These are phyloP conservation scores for Copromyces sp. DNA, from an alignment of 495 filamentous ascomycete species.

Conservation along the genomic window DNA sequence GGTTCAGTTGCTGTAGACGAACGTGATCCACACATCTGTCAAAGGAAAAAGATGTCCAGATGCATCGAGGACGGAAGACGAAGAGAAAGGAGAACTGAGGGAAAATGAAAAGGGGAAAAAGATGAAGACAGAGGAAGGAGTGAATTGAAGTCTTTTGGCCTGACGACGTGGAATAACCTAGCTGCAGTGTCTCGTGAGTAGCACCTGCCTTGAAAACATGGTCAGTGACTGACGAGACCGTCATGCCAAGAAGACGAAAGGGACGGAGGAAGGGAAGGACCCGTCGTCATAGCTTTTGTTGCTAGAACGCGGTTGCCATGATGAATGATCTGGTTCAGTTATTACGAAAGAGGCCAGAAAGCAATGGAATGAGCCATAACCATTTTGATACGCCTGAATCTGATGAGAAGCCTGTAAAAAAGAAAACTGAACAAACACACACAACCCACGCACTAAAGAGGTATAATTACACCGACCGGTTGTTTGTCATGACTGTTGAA, in stretches of 20 bases:
- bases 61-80: too few relatives aligned
- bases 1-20: too few relatives aligned
- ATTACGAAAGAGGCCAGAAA: background rate
- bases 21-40: too few relatives aligned
- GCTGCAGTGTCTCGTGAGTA: background rate
- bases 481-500: background rate
- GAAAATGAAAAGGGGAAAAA: too few relatives aligned
- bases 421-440: background rate
- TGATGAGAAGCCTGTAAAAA: background rate
- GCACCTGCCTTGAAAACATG: background rate
- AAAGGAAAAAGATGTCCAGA: too few relatives aligned
- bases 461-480: background rate
- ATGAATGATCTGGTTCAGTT: background rate
- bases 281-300: background rate
- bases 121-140: background rate
- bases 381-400: background rate
- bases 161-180: background rate
- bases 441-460: background rate
- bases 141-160: background rate
- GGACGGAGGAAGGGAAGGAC: background rate
- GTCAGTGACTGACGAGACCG: background rate
- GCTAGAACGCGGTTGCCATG: background rate
- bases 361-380: background rate
- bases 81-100: too few relatives aligned
- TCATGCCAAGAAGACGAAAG: background rate